Evolutionary conservation across 441 rosid genomes (phyloP), one percentile per base, ranked within the genome.

Genomic region (Mallotus repandus): DNA sequence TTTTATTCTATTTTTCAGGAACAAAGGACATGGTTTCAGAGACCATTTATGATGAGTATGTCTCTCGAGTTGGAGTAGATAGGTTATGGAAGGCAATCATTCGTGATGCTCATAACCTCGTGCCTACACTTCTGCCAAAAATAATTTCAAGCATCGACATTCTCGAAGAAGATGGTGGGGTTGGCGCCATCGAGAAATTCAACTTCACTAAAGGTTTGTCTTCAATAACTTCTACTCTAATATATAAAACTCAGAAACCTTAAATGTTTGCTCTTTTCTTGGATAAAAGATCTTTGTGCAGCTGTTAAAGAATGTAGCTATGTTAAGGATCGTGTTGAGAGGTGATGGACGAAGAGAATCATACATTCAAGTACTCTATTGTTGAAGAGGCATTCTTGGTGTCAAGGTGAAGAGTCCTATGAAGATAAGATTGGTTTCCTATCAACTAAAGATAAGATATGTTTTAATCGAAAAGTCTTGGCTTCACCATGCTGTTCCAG

Each of bases 81-180:
- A 66, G 77, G 67, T 16, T 66, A 52, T 67, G 77, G 72, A 50
- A 41, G 66, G 67, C 72, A 2, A 5, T 9, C 21, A 46, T 66
- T 32, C 45, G 38, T 58, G 71, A 74, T 74, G 58, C 70, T 19
- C 71, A 57, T 66, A 32, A 49, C 58, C 66, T 45, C 48, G 7
- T 45, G 48, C 48, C 48, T 45, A 45, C 5, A 11, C 48, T 45
- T 74, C 54, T 74, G 55, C 46, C 68, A 5, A 32, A 13, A 38
- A 45, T 74, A 62, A 59, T 60, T 60, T 74, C 66, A 53, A 56
- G 70, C 76, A n/a, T 65, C 48, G 48, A 45, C 48, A 45, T 45
- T 9, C 48, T 45, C 7, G 48, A 45, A 45, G 48, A 11, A 45
- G 48, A 45, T 45, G 48, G 48, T 45, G 48, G 48, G 48, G 48